Conservation (phyloP, 2,329 filamentous ascomycete genomes). For the Colletotrichum spinosum region DNA sequence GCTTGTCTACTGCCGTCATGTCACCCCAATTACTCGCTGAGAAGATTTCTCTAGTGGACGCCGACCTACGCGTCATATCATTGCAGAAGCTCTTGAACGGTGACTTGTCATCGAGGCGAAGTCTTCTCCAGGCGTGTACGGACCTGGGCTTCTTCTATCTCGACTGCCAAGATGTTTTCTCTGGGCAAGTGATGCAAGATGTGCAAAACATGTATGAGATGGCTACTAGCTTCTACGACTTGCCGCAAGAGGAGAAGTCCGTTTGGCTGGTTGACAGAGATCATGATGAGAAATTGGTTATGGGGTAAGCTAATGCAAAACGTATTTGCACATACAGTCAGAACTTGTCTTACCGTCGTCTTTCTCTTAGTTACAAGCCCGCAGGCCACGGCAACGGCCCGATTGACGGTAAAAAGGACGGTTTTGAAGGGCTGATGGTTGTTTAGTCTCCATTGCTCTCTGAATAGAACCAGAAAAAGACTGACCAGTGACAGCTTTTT, state of each 20-base stretch:
- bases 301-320: conserved; percentile 7
- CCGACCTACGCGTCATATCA: conserved; percentile 15
- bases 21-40: too few species aligned
- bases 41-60: neutral
- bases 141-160: conserved; percentile 24
- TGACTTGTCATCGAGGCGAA: neutral
- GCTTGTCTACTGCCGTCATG: too few species aligned
- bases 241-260: conserved; percentile 8
- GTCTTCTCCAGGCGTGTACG: conserved; percentile 17
- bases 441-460: neutral
- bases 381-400: conserved; percentile 23
- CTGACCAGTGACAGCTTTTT: conserved; percentile 1
- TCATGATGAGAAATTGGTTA: conserved; percentile 21
- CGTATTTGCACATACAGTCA: neutral
- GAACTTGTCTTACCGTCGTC: neutral
- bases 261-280: conserved; percentile 21
- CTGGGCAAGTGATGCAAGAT: conserved; percentile 10
- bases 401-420: conserved; percentile 20
- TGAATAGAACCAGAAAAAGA: neutral
- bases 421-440: conserved; percentile 22
- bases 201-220: conserved; percentile 16
- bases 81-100: conserved; percentile 16
- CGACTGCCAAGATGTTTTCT: conserved; percentile 7
- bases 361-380: conserved; percentile 14
- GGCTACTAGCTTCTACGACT: conserved; percentile 15